phyloP scores from a whole-genome alignment of 371 early-diverging fungal genomes.

The Rhizopus stolonifer region DNA sequence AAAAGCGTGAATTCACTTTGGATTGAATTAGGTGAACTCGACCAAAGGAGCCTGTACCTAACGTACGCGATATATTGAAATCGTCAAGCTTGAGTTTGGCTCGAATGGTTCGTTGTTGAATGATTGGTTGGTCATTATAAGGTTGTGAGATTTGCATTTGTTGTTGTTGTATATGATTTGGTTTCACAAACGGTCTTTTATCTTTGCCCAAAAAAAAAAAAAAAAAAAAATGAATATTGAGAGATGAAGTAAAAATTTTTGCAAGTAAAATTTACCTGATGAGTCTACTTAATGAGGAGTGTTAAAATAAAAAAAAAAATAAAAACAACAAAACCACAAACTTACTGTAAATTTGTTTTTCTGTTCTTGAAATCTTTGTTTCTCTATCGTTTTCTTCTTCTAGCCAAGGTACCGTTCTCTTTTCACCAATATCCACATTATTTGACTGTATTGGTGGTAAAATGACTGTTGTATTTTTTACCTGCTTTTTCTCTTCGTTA shows the following conservation, averaged over 20 bases:
- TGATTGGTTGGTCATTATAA: conserved; percentile 5
- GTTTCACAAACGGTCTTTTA: not conserved
- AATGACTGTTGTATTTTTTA: not conserved
- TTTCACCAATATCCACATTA: conserved; percentile 1
- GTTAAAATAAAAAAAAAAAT: not conserved
- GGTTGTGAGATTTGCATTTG: too few species aligned
- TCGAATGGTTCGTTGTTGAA: conserved; percentile 12
- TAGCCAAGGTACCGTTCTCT: not conserved
- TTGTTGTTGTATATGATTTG: not conserved
- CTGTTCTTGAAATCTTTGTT: not conserved
- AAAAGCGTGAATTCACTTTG: conserved; percentile 67
- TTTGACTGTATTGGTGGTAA: not conserved
- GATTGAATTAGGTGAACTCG: conserved; percentile 92
- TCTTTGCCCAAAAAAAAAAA: too few species aligned
- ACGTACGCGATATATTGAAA: conserved; percentile 68
- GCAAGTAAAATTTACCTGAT: too few species aligned
- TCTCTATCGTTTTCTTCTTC: not conserved
- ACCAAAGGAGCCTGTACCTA: conserved; percentile 99
- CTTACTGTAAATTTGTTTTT: not conserved
- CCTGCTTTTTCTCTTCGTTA: not conserved
- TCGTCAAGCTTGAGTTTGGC: conserved; percentile 65
- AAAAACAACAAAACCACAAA: not conserved
- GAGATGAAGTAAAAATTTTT: too few species aligned
- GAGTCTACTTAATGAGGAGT: not conserved
- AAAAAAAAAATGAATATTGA: too few species aligned